Evolutionary conservation across 768 basidiomycete species (phyloP).

Genomic region (Rhodocollybia butyracea): DNA sequence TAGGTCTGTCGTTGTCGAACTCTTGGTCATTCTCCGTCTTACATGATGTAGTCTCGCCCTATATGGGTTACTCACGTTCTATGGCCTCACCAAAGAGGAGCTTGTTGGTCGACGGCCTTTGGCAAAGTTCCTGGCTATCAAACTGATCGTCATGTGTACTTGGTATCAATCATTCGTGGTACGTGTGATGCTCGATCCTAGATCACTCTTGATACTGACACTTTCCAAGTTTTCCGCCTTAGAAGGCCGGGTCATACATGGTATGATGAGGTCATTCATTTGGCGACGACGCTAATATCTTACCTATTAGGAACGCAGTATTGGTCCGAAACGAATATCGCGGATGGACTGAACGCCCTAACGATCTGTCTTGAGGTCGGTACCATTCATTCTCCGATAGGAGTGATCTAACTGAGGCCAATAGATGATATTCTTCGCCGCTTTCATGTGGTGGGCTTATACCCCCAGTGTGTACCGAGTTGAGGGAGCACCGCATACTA

Average conservation of each 20-base stretch:
- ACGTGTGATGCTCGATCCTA: slow-evolving; percentile 20
- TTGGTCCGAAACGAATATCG: slow-evolving; percentile 83
- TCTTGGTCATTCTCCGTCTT: neutral
- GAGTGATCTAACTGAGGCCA: slow-evolving; percentile 1
- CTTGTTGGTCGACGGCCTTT: slow-evolving; percentile 73
- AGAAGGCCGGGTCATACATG: slow-evolving; percentile 65
- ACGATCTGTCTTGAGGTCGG: slow-evolving; percentile 79
- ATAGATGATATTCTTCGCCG: slow-evolving; percentile 82
- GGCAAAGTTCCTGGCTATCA: slow-evolving; percentile 85
- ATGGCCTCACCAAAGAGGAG: slow-evolving; percentile 77
- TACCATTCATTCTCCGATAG: neutral
- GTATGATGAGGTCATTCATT: slow-evolving; percentile 25
- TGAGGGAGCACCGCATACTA: slow-evolving; percentile 41
- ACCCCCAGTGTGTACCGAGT: slow-evolving; percentile 62
- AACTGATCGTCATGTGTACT: slow-evolving; percentile 83
- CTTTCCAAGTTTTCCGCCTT: slow-evolving; percentile 56
- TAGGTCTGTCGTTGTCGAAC: slow-evolving; percentile 40
- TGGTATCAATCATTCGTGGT: slow-evolving; percentile 85
- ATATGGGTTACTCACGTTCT: slow-evolving; percentile 83
- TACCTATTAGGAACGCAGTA: slow-evolving; percentile 57
- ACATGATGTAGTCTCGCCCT: slow-evolving; percentile 62
- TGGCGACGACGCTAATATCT: neutral
- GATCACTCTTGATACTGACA: neutral
- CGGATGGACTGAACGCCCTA: slow-evolving; percentile 80
- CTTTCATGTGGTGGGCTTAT: slow-evolving; percentile 85